Evolutionary conservation across 2,329 filamentous ascomycete genomes (phyloP), one percentile per base, ranked within the genome.

Genomic region (Dothidotthia symphoricarpi): DNA sequence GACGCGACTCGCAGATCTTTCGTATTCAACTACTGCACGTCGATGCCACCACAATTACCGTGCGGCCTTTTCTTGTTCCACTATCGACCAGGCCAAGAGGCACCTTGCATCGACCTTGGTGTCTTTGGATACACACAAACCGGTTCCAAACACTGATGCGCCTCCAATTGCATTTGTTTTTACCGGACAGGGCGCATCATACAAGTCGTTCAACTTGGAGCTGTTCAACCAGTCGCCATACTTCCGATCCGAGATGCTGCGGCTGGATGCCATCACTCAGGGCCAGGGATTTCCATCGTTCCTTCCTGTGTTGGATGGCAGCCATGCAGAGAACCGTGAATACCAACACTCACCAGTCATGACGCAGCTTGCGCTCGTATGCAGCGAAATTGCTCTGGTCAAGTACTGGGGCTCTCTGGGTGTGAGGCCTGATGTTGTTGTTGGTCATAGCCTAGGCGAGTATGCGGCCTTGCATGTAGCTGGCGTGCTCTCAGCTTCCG

Each of bases 321-420:
- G 19, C 19, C 9, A 22, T 22, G 19, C 19, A 6, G 43, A 37
- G 14, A 29, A 11, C 19, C 6, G 39, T 22, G 19, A 22, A 5
- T 9, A 22, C 19, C 19, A 22, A 22, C 19, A 33, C 32, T 45
- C 45, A 13, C 38, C 45, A 6, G 17, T 41, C 9, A n/a, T 47
- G 9, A 54, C 52, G 7, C 73, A 76, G 30, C 55, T 75, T 3
- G 70, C 68, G 2, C 43, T 67, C 4, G 57, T 67, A 2, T 67
- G 57, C 28, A 34, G 69, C 0, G 59, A 76, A 42, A 71, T 77
- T 24, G 56, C 55, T 0, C 31, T 56, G 5, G 39, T 41, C 1
- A 35, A 39, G 8, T 43, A 39, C 8, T 57, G 51, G 53, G 24
- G 10, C 3, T 45, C 41, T 0, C 32, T 31, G 19, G 49, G 43